phyloP scores from a whole-genome alignment of 805 yeast species.

The Starmera caribaea region DNA sequence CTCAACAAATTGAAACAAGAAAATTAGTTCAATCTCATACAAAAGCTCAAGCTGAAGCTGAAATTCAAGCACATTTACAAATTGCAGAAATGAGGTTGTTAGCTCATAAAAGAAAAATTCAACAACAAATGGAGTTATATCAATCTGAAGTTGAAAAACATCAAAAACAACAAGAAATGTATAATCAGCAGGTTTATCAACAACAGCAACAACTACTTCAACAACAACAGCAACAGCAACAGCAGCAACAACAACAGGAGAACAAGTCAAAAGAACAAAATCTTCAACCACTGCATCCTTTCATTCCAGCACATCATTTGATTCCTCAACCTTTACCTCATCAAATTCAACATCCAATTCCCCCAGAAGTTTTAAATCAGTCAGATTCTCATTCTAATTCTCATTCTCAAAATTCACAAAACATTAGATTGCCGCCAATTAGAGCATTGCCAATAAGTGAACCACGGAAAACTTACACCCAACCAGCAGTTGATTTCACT shows the following conservation, averaged over 20 bases:
- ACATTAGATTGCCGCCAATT: slow-evolving; percentile 16
- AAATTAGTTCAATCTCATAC: neutral
- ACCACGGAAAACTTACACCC: slow-evolving; percentile 9
- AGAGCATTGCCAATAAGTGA: slow-evolving; percentile 13
- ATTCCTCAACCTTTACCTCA: neutral
- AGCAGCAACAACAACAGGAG: neutral
- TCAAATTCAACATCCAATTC: slow-evolving; percentile 1
- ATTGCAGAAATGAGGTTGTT: too few species aligned
- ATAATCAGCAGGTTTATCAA: neutral
- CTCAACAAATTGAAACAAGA: neutral
- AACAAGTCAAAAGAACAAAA: neutral
- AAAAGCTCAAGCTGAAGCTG: slow-evolving; percentile 3
- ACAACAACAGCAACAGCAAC: slow-evolving; percentile 2
- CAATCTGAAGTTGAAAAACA: too few species aligned
- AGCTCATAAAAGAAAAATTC: too few species aligned
- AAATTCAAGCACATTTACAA: neutral
- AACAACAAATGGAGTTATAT: too few species aligned
- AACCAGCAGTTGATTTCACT: slow-evolving; percentile 32
- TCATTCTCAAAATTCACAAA: neutral
- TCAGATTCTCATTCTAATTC: neutral
- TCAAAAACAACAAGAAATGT: too few species aligned
- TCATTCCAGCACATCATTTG: too few species aligned
- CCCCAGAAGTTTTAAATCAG: neutral
- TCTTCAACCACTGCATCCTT: neutral
- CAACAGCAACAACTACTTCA: neutral